Evolutionary conservation across 2,329 filamentous ascomycete species (phyloP), one percentile per base, ranked within the genome.

Genomic region (Parastagonospora avenae): DNA sequence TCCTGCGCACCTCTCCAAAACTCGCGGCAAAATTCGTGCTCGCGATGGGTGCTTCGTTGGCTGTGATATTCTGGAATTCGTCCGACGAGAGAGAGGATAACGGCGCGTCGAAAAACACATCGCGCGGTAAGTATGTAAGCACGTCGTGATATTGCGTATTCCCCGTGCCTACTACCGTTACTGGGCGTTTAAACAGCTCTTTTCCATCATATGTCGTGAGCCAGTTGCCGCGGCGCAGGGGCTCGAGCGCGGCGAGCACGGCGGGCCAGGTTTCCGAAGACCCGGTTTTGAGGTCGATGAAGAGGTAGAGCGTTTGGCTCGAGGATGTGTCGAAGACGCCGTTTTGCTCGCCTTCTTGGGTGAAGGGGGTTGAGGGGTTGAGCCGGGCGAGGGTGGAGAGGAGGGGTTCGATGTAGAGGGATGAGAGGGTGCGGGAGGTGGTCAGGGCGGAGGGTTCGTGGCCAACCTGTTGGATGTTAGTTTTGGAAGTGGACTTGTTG

Each of bases 111-210:
- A 78, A 86, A 76, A 88, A 88, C 54, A 83, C 82, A 65, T 85
- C 52, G 15, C 60, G 54, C 28, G 59, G 59, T 4, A 60, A 33
- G 39, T 65, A 58, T 8, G 55, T 70, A 24, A 77, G 75, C 4
- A 86, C 76, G 55, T 78, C 78, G 7, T 58, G 48, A 8, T 67
- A 55, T 10, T 66, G 62, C 1, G 67, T 70, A 57, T 84, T 83
- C 14, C 83, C 83, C 0, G 84, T 86, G n/a, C 82, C 84, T 24
- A 86, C 80, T 19, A 85, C 76, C n/a, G 84, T 87, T 6, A 87
- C 76, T 2, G 83, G 76, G 1, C 80, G 79, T 1, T 69, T 58
- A 12, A 71, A 80, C 24, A 84, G 64, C 11, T 68, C 48, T 2
- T 67, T 74, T 43, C 79, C 76, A 54, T 81, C 79, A 54, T 79